phyloP scores from a whole-genome alignment of 345 rosid species.

The Eucalyptus cloeziana region DNA sequence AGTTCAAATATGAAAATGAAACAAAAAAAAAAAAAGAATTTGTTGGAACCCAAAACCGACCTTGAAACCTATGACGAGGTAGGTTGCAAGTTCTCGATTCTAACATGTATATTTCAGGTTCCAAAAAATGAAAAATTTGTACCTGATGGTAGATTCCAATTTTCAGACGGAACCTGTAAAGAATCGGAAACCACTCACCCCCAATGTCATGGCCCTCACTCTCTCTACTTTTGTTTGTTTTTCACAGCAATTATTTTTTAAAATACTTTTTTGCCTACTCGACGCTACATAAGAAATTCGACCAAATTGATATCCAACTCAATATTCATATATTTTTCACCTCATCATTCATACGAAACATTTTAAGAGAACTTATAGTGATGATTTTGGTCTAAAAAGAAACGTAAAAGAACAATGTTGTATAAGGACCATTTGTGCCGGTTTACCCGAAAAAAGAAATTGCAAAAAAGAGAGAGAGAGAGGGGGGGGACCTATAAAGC shows the following conservation, averaged over 20 bases:
- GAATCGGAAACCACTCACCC: too few species aligned
- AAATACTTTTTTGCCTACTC: neutral
- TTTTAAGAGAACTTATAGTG: neutral
- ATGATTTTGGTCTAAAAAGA: neutral
- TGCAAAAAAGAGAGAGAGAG: neutral
- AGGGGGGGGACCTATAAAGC: neutral
- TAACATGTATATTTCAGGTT: too few species aligned
- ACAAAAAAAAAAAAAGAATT: too few species aligned
- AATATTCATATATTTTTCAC: neutral
- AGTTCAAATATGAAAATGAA: too few species aligned
- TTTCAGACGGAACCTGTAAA: too few species aligned
- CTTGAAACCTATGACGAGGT: too few species aligned
- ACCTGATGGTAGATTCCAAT: rapidly evolving
- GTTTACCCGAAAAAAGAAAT: neutral
- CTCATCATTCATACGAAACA: neutral
- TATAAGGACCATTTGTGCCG: neutral
- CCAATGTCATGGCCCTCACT: neutral
- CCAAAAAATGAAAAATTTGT: too few species aligned
- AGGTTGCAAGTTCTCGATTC: too few species aligned
- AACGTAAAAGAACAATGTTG: rapidly evolving
- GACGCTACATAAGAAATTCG: neutral
- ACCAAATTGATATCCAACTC: neutral
- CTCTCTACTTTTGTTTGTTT: neutral
- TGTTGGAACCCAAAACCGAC: too few species aligned
- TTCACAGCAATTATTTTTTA: neutral